Conservation (phyloP, 176 grass and related monocot genomes). For the Typha latifolia region DNA sequence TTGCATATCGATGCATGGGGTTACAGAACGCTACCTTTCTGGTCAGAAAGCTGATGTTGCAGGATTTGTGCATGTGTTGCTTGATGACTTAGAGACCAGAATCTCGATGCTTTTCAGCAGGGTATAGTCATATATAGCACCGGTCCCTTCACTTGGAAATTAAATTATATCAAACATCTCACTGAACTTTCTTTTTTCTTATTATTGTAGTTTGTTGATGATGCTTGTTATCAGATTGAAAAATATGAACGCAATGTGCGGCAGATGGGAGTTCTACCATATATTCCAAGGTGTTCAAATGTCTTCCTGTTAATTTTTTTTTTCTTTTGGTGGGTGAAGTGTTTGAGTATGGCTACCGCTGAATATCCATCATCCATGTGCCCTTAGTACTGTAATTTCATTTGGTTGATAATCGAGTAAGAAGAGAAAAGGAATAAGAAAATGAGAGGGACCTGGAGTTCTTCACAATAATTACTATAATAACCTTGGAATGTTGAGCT, state of each 20-base stretch:
- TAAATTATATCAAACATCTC: neutral
- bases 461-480: neutral
- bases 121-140: constrained; percentile 33
- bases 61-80: constrained; percentile 74
- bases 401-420: too few relatives aligned
- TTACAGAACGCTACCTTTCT: constrained; percentile 85
- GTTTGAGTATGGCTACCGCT: neutral
- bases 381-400: too few relatives aligned
- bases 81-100: constrained; percentile 75
- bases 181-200: constrained; percentile 17
- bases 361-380: too few relatives aligned
- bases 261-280: constrained; percentile 69
- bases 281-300: constrained; percentile 58
- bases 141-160: neutral
- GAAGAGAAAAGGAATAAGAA: too few relatives aligned
- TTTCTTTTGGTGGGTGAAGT: neutral
- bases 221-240: constrained; percentile 88
- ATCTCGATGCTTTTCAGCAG: constrained; percentile 66
- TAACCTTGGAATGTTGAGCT: constrained; percentile 4
- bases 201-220: constrained; percentile 69
- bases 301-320: neutral
- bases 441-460: too few relatives aligned
- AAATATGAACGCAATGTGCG: constrained; percentile 67
- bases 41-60: constrained; percentile 75
- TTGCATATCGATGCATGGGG: constrained; percentile 88